Base-by-base conservation (phyloP, 495 filamentous ascomycete species). In the Daldinia bambusicola region DNA sequence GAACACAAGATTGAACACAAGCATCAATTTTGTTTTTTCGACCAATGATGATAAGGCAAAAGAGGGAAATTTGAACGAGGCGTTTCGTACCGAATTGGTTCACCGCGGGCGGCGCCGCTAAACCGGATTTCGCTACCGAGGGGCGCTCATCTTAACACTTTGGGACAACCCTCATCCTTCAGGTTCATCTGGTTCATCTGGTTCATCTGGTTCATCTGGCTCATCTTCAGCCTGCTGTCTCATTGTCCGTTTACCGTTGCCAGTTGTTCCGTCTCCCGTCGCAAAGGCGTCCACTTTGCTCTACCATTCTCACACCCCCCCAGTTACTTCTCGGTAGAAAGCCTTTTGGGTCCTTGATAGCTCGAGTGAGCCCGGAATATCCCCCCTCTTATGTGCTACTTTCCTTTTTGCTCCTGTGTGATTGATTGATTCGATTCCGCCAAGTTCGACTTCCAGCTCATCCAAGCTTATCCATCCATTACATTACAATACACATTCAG, bases 101-200 rank as follows among this genome's bases (percentile, higher is more conserved):
- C 65, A 72, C 70, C 70, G 70, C 66, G 61, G 57, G 61, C 48
- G 48, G 40, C n/a, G 63, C 67, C 74, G 71, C 74, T 76, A 76
- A 74, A 71, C 74, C 71, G 22, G 20, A 61, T 74, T 69, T 58
- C 40, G 61, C 68, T 74, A 76, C 74, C 74, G 74, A 76, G 48
- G 59, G 70, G 37, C 56, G 71, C 55, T 48, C 62, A 71, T 70
- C 60, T 61, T 66, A 63, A 71, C 69, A 62, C 38, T 65, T 66
- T 55, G 60, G 65, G 65, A 70, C 67, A 69, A 68, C 61, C 70
- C 38, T 61, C 65, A 72, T 72, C 65, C 70, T 72, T 58, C 70
- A 57, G 41, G 56, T 32, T 61, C 55, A 36, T 26, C 26, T 26
- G 26, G 26, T 26, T 26, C 55, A 36, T 26, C 26, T 26, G 26